Base-by-base conservation (phyloP, 352 stramenopile genomes). In the Globisporangium cederbergense region DNA sequence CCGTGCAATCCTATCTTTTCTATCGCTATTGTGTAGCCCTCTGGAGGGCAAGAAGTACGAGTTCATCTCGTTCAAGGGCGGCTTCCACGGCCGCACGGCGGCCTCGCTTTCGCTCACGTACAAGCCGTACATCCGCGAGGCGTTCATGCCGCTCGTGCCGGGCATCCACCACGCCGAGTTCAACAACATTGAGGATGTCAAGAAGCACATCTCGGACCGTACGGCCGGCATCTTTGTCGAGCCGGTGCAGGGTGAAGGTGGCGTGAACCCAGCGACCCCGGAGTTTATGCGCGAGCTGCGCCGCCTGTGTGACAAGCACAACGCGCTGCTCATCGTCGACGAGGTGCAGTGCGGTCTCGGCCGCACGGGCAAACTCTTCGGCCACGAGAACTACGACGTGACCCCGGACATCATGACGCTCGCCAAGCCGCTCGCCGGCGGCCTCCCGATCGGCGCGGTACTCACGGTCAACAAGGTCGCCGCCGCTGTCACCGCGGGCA, bases 281-380 rank as follows among this genome's bases (percentile, higher is more conserved):
- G 88, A 95, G 56, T 99, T 98, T 75, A 97, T 99, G 66, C 64
- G 64, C 3, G 83, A 88, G 13, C 77, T 98, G 47, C 83, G 96
- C 20, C 76, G 90, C 36, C 70, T 99, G 16, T 98, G 92, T 71
- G 92, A 99, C 70, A 95, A 98, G 63, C 88, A 90, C 67, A 91
- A 93, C 60, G 90, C 98, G 20, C 79, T 99, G 47, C 77, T 99
- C 58, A 99, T 99, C 73, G 93, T 87, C n/a, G 97, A 99, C 82
- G 97, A 99, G 82, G 96, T 99, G 30, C 97, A 99, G 81, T 89
- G 95, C 45, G 97, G 97, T 40, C 79, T 99, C n/a, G 96, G 95
- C 18, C 93, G 97, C 42, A 98, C 91, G 38, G 97, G 97, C 60
- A 97, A 84, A 65, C 67, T 99, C 8, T 99, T 98, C 82, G 95